A percentile compares a stretch with the other conserved stretches of the same genome.
These are phyloP conservation scores for Leccinum fallax DNA, from an alignment of 1,284 basidiomycete species.

Conservation along the genomic window DNA sequence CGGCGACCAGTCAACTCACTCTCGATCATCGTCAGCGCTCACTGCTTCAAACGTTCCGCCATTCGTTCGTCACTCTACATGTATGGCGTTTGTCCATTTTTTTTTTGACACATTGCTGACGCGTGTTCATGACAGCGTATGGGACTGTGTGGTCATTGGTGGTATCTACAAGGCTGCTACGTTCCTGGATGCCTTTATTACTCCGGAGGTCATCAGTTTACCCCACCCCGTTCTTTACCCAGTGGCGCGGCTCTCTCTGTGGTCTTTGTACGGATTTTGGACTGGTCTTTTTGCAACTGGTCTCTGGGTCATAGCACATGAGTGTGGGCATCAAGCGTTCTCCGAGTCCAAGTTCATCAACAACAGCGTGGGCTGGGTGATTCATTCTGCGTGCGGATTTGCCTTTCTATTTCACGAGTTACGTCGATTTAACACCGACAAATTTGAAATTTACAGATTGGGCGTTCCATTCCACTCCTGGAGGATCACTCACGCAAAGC, in stretches of 20 bases:
- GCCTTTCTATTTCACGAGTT: constrained; percentile 7
- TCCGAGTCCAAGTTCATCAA: constrained; percentile 95
- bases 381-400: constrained; percentile 79
- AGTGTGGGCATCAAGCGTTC: constrained; percentile 96
- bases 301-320: constrained; percentile 91
- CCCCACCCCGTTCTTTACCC: constrained; percentile 68
- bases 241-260: constrained; percentile 68
- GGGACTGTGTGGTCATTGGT: constrained; percentile 76
- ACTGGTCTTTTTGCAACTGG: constrained; percentile 92
- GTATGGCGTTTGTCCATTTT: constrained; percentile 37
- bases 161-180: constrained; percentile 71
- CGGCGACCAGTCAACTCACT: neutral
- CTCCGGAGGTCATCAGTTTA: constrained; percentile 56
- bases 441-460: constrained; percentile 53
- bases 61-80: constrained; percentile 84
- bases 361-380: constrained; percentile 91
- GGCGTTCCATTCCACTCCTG: constrained; percentile 98
- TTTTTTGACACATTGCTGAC: constrained; percentile 25
- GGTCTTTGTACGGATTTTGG: constrained; percentile 82
- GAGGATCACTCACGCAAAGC: constrained; percentile 95
- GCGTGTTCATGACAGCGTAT: constrained; percentile 49
- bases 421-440: constrained; percentile 29
- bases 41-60: constrained; percentile 93
- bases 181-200: constrained; percentile 68
- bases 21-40: constrained; percentile 52